Evolutionary conservation across 176 grass and related monocot genomes (phyloP).

Genomic region (Panicum miliaceum): DNA sequence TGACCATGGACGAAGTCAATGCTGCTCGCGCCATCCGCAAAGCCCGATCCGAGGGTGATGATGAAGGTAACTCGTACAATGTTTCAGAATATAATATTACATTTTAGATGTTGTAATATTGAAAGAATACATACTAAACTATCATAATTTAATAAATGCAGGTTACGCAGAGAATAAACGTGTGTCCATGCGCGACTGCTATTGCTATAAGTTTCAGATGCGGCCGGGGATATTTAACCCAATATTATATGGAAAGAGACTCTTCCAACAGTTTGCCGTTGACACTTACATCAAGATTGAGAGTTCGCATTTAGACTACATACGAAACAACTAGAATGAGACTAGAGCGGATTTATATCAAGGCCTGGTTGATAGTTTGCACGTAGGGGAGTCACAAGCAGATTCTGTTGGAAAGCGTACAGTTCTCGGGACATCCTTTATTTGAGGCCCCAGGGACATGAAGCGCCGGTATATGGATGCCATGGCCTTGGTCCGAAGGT

Average conservation of each 20-base stretch:
- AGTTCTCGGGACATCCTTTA: not conserved
- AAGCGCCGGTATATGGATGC: not conserved
- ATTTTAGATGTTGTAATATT: too few relatives aligned
- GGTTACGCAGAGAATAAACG: too few relatives aligned
- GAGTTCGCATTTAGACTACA: not conserved
- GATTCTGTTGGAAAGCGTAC: not conserved
- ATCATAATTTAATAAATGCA: too few relatives aligned
- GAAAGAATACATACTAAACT: too few relatives aligned
- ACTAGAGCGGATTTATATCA: not conserved
- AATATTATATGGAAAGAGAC: not conserved
- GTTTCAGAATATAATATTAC: too few relatives aligned
- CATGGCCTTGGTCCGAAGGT: not conserved
- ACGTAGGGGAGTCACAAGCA: not conserved
- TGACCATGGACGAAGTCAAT: too few relatives aligned
- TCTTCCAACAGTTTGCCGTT: not conserved
- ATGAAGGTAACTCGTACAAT: not conserved
- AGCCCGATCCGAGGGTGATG: not conserved
- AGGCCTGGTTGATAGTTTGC: not conserved
- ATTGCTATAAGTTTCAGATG: not conserved
- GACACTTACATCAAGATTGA: conserved; percentile 3
- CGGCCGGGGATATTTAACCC: not conserved
- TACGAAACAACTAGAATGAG: not conserved
- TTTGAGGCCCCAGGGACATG: not conserved
- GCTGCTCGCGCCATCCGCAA: too few relatives aligned
- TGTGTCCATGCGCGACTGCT: not conserved